Evolutionary conservation across 331 rosid genomes (phyloP), one percentile per base, ranked within the genome.

Genomic region (Ulmus americana): DNA sequence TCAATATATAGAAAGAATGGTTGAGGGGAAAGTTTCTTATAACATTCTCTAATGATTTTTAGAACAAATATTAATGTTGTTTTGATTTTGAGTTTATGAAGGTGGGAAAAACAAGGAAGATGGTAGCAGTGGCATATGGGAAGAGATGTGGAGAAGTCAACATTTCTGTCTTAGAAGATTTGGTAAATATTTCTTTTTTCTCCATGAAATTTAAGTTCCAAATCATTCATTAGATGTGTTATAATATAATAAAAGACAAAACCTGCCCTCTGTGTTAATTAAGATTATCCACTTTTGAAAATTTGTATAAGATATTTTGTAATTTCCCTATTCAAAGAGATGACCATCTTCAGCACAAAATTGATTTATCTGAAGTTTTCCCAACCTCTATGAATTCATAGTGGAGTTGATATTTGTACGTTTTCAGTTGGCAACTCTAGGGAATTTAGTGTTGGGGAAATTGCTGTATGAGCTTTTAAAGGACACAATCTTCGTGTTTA

Each of bases 61-160:
- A 39, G 68, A 70, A 62, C 48, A 65, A 13, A 4, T 68, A 39
- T 53, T 78, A 22, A 82, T 80, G 49, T 64, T 70, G 46, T 44
- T 61, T 58, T 77, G 52, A 41, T 63, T 62, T 75, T 79, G 81
- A 42, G 69, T 68, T 14, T 70, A 39, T 85, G 77, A 75, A 92
- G 98, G 95, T 85, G 64, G 97, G 98, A 79, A 78, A 70, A 63
- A 94, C 97, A 41, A 89, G 98, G 74, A 79, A 75, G 72, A 82
- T 60, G 73, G 86, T 94, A 68, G 90, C 91, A 22, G 50, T 74
- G 65, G 85, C 95, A 35, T 87, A 89, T 76, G 95, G 98, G 42
- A 87, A 75, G 81, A 82, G 95, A 70, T 84, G 95, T 15, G 97
- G 97, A 76, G 91, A 89, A 69, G 86, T 70, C 72, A 94, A 89